These are phyloP conservation scores for Fusarium odoratissimum DNA, from an alignment of 2,329 filamentous ascomycete genomes.

Conservation along the genomic window DNA sequence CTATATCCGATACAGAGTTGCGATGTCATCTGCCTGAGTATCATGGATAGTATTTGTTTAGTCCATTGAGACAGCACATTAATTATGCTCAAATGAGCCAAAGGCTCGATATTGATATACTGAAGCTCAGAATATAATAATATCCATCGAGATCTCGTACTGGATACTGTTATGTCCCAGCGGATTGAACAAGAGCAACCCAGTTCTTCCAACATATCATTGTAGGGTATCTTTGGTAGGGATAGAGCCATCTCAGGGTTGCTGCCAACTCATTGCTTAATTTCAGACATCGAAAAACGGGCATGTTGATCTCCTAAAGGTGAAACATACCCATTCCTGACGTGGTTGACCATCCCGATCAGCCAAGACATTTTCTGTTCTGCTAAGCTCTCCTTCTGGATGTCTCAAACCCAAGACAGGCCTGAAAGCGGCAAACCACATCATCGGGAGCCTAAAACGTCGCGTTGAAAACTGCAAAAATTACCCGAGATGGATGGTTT, in stretches of 20 bases:
- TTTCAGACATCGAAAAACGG: not conserved
- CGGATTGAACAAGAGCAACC: not conserved
- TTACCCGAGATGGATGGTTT: conserved; percentile 7
- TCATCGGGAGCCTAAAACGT: not conserved
- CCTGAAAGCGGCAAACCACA: conserved; percentile 4
- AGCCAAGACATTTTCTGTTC: not conserved
- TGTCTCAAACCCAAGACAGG: conserved; percentile 6
- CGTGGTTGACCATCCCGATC: no score
- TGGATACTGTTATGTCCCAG: no score
- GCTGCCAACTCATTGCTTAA: not conserved
- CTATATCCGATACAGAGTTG: not conserved
- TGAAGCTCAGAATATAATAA: not conserved
- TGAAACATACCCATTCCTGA: conserved; percentile 23
- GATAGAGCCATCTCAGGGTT: not conserved
- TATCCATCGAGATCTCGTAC: not conserved
- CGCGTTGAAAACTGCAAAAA: not conserved
- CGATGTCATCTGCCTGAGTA: not conserved
- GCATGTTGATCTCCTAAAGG: not conserved
- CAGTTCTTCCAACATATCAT: not conserved
- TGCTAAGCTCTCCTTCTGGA: not conserved
- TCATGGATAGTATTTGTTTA: not conserved
- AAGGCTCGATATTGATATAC: not conserved
- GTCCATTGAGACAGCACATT: not conserved
- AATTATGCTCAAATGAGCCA: no score
- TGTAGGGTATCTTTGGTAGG: not conserved